Conservation (phyloP, 1,284 basidiomycete genomes). For the Microbotryum lychnidis-dioicae region DNA sequence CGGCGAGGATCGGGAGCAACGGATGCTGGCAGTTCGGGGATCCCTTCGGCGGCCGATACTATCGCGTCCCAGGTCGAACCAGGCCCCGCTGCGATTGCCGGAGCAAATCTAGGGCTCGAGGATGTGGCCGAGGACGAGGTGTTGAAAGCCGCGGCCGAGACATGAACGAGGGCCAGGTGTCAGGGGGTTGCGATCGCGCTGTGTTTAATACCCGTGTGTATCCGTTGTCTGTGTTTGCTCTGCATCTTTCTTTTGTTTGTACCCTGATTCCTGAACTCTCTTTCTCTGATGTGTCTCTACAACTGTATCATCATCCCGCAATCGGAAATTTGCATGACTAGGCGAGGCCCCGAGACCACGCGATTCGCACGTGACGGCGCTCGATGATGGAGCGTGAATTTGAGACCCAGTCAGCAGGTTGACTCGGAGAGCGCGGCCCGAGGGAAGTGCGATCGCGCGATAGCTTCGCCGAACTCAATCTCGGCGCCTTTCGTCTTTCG, state of each 20-base stretch:
- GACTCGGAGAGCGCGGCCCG: neutral
- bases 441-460: neutral
- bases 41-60: no score
- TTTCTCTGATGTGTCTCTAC: neutral
- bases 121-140: constrained; percentile 22
- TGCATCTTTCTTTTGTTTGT: neutral
- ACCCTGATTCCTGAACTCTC: neutral
- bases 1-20: constrained; percentile 19
- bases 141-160: neutral
- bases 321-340: neutral
- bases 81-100: neutral
- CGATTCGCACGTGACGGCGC: neutral
- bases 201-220: neutral
- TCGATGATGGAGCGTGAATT: neutral
- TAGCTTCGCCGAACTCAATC: no score
- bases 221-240: neutral
- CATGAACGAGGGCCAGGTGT: neutral
- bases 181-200: neutral
- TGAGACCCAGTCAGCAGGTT: neutral
- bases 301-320: neutral
- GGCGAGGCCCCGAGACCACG: neutral
- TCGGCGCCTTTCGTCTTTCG: no score
- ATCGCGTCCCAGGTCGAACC: no score
- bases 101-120: constrained; percentile 4
- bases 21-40: constrained; percentile 5